Evolutionary conservation across 2,329 filamentous ascomycete species (phyloP).

Genomic region (Epichloe uncinata): DNA sequence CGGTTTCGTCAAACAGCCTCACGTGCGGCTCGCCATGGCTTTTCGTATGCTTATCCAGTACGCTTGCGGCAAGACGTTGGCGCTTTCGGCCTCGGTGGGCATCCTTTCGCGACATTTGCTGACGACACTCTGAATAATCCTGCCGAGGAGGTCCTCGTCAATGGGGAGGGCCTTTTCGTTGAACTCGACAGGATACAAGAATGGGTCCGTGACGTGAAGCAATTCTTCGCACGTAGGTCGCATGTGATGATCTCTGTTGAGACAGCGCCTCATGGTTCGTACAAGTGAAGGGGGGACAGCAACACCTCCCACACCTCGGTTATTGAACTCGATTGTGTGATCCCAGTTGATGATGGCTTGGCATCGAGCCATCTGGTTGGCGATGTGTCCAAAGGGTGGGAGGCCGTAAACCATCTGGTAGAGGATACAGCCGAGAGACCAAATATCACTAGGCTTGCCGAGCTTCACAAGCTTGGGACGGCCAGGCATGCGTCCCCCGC

Average conservation of each 20-base stretch:
- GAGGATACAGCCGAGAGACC: slow-evolving; percentile 90
- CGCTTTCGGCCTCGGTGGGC: slow-evolving; percentile 43
- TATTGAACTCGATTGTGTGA: slow-evolving; percentile 59
- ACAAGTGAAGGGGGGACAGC: slow-evolving; percentile 46
- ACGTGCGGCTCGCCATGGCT: slow-evolving; percentile 25
- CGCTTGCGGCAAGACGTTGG: slow-evolving; percentile 43
- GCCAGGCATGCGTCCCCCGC: slow-evolving; percentile 30
- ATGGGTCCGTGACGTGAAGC: slow-evolving; percentile 44
- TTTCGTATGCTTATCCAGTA: slow-evolving; percentile 49
- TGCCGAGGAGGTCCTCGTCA: slow-evolving; percentile 46
- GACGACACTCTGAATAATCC: slow-evolving; percentile 51
- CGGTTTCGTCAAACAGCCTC: slow-evolving; percentile 1
- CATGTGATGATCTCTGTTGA: slow-evolving; percentile 47
- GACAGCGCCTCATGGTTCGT: slow-evolving; percentile 47
- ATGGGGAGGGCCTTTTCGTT: slow-evolving; percentile 43
- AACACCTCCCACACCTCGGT: slow-evolving; percentile 52
- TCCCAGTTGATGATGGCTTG: slow-evolving; percentile 74
- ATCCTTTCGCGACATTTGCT: slow-evolving; percentile 43
- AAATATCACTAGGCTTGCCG: slow-evolving; percentile 90
- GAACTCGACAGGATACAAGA: slow-evolving; percentile 48
- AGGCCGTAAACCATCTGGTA: slow-evolving; percentile 98
- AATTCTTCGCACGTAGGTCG: slow-evolving; percentile 52
- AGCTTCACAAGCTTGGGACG: slow-evolving; percentile 77
- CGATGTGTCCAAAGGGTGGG: slow-evolving; percentile 87
- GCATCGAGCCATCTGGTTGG: slow-evolving; percentile 74